Conservation (phyloP, 768 basidiomycete species). For the Leccinum pellstonianum region DNA sequence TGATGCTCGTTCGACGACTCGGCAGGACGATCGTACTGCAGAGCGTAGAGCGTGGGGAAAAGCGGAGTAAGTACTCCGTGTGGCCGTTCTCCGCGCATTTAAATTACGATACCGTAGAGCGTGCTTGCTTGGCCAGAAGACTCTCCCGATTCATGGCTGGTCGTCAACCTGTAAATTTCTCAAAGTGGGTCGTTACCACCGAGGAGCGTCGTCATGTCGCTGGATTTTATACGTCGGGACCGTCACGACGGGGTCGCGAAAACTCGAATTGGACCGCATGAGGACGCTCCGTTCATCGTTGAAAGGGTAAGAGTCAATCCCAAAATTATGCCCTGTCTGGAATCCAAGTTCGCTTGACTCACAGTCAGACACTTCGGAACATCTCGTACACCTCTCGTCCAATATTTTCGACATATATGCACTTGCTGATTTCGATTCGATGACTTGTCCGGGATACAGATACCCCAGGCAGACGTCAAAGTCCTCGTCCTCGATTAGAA, state of each 20-base stretch:
- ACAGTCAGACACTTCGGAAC: slow-evolving; percentile 12
- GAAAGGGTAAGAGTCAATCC: slow-evolving; percentile 8
- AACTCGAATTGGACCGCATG: not conserved
- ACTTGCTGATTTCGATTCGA: slow-evolving; percentile 6
- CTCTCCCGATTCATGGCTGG: slow-evolving; percentile 2
- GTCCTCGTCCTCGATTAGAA: slow-evolving; percentile 57
- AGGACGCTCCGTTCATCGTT: slow-evolving; percentile 5
- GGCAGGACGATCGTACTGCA: too few relatives aligned
- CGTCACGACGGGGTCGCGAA: not conserved
- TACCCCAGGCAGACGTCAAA: slow-evolving; percentile 32
- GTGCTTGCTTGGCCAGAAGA: not conserved
- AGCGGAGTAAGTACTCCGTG: slow-evolving; percentile 45
- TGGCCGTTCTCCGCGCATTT: slow-evolving; percentile 47
- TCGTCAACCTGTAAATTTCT: slow-evolving; percentile 38
- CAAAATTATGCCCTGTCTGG: slow-evolving; percentile 20
- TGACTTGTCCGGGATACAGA: slow-evolving; percentile 8
- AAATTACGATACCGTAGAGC: slow-evolving; percentile 35
- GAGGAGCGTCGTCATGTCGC: slow-evolving; percentile 37
- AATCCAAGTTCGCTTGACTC: slow-evolving; percentile 14
- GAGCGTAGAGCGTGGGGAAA: slow-evolving; percentile 19
- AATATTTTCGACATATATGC: not conserved
- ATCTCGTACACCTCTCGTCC: slow-evolving; percentile 19
- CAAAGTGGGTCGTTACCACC: slow-evolving; percentile 36
- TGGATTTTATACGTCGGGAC: slow-evolving; percentile 25
- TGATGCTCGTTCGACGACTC: too few relatives aligned